Evolutionary conservation across 176 grass and related monocot genomes (phyloP), one percentile per base, ranked within the genome.

Genomic region (Zea luxurians): DNA sequence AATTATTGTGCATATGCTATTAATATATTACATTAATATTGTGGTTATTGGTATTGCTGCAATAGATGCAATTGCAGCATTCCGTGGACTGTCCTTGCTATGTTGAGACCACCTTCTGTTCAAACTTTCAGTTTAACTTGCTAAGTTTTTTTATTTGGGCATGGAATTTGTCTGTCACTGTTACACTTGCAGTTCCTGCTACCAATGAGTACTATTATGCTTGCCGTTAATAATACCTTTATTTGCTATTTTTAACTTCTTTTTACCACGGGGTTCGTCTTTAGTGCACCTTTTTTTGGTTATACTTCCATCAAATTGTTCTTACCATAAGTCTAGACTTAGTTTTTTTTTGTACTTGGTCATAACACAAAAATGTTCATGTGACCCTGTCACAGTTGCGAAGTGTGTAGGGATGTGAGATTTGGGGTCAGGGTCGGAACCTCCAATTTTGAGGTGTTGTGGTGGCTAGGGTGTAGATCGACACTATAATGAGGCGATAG

Each of bases 321-420:
- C n/a, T 59, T 64, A 55, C 70, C 48, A 37, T 41, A 67, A 78
- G 53, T 18, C 16, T 54, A 54, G 52, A 53, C 15, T 50, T 50
- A 15, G 43, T 0, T 3, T 70, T 70, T 70, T 13, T 36, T 12
- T 2, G 64, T 38, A 8, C 18, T 68, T 71, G 15, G 21, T 15
- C 11, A 27, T 70, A 49, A 20, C 27, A 20, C 41, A 46, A 9
- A 27, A 69, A 47, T 47, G 10, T 47, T 47, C 8, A 47, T 69
- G 43, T 69, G 27, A 27, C 27, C 27, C 27, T 27, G 27, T 27
- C 27, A 27, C 27, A 27, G 27, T 27, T 27, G 27, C 27, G 27
- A 27, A 27, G 27, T 27, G 27, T 27, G 27, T 27, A 27, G 27
- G 27, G 27, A 27, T 27, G 27, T 27, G 27, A 27, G 27, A 27